Conservation (phyloP, 371 early-diverging fungal species). For the Rhizopus stolonifer region DNA sequence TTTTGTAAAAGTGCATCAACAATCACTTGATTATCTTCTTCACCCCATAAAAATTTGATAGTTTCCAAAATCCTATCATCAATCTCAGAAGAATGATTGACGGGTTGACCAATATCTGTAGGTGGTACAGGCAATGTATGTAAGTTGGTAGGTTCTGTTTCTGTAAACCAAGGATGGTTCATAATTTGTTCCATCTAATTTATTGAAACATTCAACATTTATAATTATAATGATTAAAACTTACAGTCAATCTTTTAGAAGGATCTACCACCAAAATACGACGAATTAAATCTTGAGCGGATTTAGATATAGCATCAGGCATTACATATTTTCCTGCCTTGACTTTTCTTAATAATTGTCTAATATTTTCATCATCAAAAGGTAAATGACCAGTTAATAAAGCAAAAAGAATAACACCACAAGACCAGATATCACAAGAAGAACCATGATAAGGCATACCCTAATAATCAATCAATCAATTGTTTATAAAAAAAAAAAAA, state of each 20-base stretch:
- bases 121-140: constrained; percentile 44
- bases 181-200: constrained; percentile 48
- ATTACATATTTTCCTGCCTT: constrained; percentile 53
- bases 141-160: constrained; percentile 31
- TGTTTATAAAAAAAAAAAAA: too few species aligned
- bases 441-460: constrained; percentile 75
- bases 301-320: constrained; percentile 66
- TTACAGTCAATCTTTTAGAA: constrained; percentile 46
- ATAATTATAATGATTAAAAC: too few species aligned
- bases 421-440: constrained; percentile 77
- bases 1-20: constrained; percentile 42
- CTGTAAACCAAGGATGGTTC: constrained; percentile 49
- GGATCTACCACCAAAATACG: constrained; percentile 50
- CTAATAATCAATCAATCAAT: too few species aligned
- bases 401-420: constrained; percentile 78
- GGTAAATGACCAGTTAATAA: constrained; percentile 78
- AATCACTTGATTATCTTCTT: constrained; percentile 34
- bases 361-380: constrained; percentile 79
- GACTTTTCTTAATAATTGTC: constrained; percentile 73
- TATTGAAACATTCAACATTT: too few species aligned
- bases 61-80: constrained; percentile 50
- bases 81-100: constrained; percentile 34
- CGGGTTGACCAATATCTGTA: constrained; percentile 41
- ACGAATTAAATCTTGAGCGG: constrained; percentile 63
- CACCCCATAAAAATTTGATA: constrained; percentile 47